Conservation (phyloP, 805 yeast species). For the Huiozyma naganishii region DNA sequence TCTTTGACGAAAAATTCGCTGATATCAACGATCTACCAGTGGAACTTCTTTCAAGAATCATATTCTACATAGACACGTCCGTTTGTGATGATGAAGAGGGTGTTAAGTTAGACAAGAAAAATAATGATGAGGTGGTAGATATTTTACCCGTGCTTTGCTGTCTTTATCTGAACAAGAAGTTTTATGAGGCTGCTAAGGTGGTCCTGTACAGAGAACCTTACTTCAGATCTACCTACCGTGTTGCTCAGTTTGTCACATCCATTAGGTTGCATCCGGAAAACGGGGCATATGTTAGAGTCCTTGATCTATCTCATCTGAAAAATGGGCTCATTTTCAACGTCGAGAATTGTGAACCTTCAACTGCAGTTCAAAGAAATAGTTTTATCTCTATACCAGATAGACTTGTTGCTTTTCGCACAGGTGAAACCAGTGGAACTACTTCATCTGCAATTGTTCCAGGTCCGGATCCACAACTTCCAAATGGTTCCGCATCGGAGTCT, state of each 20-base stretch:
- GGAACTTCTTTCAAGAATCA: slow-evolving; percentile 23
- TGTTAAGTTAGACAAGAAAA: neutral
- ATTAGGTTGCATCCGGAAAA: slow-evolving; percentile 45
- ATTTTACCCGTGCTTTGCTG: slow-evolving; percentile 23
- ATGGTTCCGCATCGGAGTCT: neutral
- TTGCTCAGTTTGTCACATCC: slow-evolving; percentile 68
- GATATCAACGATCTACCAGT: slow-evolving; percentile 25
- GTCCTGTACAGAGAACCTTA: slow-evolving; percentile 43
- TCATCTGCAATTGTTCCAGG: neutral
- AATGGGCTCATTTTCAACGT: slow-evolving; percentile 30
- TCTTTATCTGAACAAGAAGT: slow-evolving; percentile 40
- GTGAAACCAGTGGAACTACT: neutral
- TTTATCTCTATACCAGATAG: neutral
- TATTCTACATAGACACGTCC: slow-evolving; percentile 14
- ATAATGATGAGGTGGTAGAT: slow-evolving; percentile 19
- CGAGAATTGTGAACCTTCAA: slow-evolving; percentile 5
- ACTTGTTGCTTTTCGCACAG: neutral
- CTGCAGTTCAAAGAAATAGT: neutral
- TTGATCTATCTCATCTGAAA: slow-evolving; percentile 46
- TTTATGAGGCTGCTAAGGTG: slow-evolving; percentile 42
- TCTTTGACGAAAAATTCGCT: slow-evolving; percentile 8
- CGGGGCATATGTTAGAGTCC: slow-evolving; percentile 42
- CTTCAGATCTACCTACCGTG: slow-evolving; percentile 62
- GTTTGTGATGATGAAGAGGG: neutral
- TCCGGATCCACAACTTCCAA: neutral